Conservation (phyloP, 2,329 filamentous ascomycete genomes). For the Pseudopithomyces chartarum region DNA sequence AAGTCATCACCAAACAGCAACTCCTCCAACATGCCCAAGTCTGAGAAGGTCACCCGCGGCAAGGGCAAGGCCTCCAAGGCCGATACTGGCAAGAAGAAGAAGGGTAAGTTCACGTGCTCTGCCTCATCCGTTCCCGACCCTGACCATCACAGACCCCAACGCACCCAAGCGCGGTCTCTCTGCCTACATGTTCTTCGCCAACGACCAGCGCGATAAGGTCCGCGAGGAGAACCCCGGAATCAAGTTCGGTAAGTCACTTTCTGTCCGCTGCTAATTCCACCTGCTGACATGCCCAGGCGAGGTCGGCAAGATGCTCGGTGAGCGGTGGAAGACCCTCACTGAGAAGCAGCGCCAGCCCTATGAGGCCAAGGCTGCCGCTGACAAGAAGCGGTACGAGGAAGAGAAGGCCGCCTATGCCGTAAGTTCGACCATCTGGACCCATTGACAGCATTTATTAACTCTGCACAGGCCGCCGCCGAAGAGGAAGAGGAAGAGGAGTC, state of each 20-base stretch:
- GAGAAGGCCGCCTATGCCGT: constrained; percentile 80
- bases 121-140: not conserved
- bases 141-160: constrained; percentile 74
- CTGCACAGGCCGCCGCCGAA: constrained; percentile 31
- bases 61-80: constrained; percentile 63
- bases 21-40: constrained; percentile 66
- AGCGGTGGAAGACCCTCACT: constrained; percentile 96
- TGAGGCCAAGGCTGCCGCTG: constrained; percentile 91
- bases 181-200: constrained; percentile 99
- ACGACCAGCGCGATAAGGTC: constrained; percentile 97
- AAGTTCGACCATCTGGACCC: constrained; percentile 16
- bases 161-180: constrained; percentile 99
- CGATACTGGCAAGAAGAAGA: constrained; percentile 70
- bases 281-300: constrained; percentile 66
- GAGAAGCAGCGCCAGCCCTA: constrained; percentile 93
- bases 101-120: constrained; percentile 57
- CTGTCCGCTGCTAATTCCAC: not conserved
- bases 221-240: constrained; percentile 98
- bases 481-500: constrained; percentile 51
- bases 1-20: constrained; percentile 14
- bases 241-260: constrained; percentile 74
- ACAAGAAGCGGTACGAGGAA: constrained; percentile 99
- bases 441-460: constrained; percentile 17
- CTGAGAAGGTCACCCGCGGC: constrained; percentile 64
- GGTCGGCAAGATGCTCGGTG: constrained; percentile 96